These are phyloP conservation scores for Pichia pseudocactophila DNA, from an alignment of 805 yeast species.

Conservation along the genomic window DNA sequence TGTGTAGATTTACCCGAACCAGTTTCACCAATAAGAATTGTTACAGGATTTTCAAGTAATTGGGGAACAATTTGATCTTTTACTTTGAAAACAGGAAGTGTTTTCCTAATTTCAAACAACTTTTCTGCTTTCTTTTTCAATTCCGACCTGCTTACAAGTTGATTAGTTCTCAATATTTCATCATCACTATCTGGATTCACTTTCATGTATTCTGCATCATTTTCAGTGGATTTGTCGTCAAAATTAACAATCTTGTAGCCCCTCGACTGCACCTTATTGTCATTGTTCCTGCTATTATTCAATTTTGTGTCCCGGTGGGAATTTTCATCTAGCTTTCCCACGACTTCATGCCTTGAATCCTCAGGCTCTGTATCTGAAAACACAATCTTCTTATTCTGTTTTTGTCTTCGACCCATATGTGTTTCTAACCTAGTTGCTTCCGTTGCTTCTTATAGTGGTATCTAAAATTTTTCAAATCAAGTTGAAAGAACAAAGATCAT, in stretches of 20 bases:
- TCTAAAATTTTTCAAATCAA: background rate
- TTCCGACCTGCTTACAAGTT: slow-evolving; percentile 3
- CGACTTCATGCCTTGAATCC: background rate
- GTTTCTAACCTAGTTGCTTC: too few species aligned
- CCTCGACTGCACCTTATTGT: background rate
- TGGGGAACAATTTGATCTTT: slow-evolving; percentile 52
- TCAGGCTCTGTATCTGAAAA: slow-evolving; percentile 15
- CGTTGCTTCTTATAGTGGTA: too few species aligned
- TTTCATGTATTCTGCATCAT: slow-evolving; percentile 13
- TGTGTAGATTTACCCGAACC: slow-evolving; percentile 98
- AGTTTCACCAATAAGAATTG: slow-evolving; percentile 88
- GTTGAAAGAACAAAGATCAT: too few species aligned
- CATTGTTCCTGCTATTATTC: background rate
- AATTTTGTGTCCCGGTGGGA: slow-evolving; percentile 1
- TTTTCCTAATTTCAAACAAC: slow-evolving; percentile 43
- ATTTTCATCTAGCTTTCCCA: background rate
- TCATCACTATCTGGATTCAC: slow-evolving; percentile 19
- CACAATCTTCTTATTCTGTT: slow-evolving; percentile 22
- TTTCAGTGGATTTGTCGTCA: slow-evolving; percentile 19
- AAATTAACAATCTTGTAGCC: slow-evolving; percentile 17
- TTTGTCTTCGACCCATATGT: slow-evolving; percentile 7
- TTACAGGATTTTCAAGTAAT: slow-evolving; percentile 50
- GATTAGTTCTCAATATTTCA: slow-evolving; percentile 7
- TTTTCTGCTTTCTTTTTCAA: slow-evolving; percentile 34
- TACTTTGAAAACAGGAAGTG: slow-evolving; percentile 70